Evolutionary conservation across 495 filamentous ascomycete genomes (phyloP), one percentile per base, ranked within the genome.

Genomic region (Trichocladium antarcticum): DNA sequence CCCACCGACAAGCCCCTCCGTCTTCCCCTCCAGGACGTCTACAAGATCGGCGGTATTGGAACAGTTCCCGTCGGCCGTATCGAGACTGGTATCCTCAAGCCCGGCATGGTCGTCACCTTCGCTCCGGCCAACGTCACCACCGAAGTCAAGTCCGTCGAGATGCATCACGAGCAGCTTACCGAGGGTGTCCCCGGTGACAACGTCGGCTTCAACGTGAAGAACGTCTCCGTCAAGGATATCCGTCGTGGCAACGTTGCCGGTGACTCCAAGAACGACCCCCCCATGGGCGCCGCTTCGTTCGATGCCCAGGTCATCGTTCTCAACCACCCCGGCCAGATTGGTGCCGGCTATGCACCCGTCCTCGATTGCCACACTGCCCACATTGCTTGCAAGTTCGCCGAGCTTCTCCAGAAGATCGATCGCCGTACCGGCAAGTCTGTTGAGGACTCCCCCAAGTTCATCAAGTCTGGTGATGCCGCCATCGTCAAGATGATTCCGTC

Each of bases 171-270:
- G 78, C 89, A 95, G 83, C 89, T 98, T 67, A 68, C 74, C 63
- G 86, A 94, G 79, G 92, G 92, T 86, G 63, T 87, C 56, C 93
- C 92, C 59, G 92, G 92, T 77, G 92, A 98, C 83, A 98, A 98
- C 77, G 92, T 98, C 68, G 92, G 92, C 62, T 98, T 98, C 89
- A 98, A 98, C 84, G 93, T 98, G 76, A 95, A 96, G 90, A 98
- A 98, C 92, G 92, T 98, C 63, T 97, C 92, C 69, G 93, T 98
- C 76, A 98, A 98, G 87, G 92, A 98, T 72, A 94, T 98, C 68
- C 92, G 92, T 74, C 92, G 92, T 90, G 92, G 92, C 71, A 98
- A 97, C 81, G 93, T 98, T 67, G 87, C 87, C 66, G 86, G 87
- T 82, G 92, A 98, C 83, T 88, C 87, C 79, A 98, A 98, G 88